Evolutionary conservation across 352 stramenopile genomes (phyloP), one percentile per base, ranked within the genome.

Genomic region (Blastocystis sp.): DNA sequence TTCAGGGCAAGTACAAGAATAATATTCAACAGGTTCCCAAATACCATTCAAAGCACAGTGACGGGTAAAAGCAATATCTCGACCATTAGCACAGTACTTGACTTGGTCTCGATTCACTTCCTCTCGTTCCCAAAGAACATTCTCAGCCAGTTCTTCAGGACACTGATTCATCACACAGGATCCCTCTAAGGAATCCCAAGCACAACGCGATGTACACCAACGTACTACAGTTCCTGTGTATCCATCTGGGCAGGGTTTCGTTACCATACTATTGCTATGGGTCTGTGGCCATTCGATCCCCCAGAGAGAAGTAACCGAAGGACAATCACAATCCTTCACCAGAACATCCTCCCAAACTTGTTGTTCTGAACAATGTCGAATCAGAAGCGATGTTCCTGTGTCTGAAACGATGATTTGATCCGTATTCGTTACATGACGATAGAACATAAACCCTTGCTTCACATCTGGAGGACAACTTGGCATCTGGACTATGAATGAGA

Each of bases 261-360:
- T 43, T 14, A 80, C 3, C 39, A 80, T 27, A 16, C 27, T 59
- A 39, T 63, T 32, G 0, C 21, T 49, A 63, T 42, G 69, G 1
- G 69, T 49, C 51, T 63, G 69, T 11, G 69, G 43, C 69, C 69
- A 80, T 16, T 80, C 51, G 43, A 80, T 80, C 4, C 11, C 43
- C 21, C 24, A 14, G 0, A 29, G 27, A 42, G 58, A 49, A 6
- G 32, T 24, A 3, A 80, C 51, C 0, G 43, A 51, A 12, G 69
- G 69, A 63, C 69, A 80, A 7, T 80, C 42, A 54, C 69, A 80
- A 32, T 21, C 59, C 54, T 32, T 61, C 54, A 32, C 19, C 3
- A 32, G 19, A 19, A 43, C 59, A 39, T 29, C 32, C 5, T 35
- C 24, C 59, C 24, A 43, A 21, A 39, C 24, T 39, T 69, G 14